Evolutionary conservation across 345 rosid genomes (phyloP).

Genomic region (Raphanus raphanistrum): DNA sequence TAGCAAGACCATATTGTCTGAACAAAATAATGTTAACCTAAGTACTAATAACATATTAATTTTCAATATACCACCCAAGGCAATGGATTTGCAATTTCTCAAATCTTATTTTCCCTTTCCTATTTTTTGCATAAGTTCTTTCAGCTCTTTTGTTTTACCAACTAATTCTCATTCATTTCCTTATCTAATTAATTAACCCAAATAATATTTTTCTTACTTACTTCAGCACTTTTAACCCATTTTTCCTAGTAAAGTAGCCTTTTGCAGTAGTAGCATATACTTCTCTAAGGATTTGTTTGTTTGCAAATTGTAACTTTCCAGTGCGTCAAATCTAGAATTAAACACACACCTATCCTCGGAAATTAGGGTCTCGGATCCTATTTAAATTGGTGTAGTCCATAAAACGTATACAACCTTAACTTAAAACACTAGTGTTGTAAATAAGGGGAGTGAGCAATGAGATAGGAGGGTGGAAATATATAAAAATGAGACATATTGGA

Average conservation of each 20-base stretch:
- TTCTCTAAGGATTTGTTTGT: not conserved
- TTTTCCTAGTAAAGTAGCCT: too few species aligned
- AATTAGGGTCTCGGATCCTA: not conserved
- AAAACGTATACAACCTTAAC: conserved; percentile 1
- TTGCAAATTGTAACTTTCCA: not conserved
- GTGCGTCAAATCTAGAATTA: not conserved
- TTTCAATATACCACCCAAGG: not conserved
- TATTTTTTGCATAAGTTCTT: not conserved
- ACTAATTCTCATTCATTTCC: not conserved
- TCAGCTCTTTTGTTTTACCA: not conserved
- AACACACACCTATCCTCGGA: not conserved
- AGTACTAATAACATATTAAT: not conserved
- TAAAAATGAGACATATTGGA: conserved; percentile 9
- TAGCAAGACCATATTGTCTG: not conserved
- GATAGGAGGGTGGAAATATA: not conserved
- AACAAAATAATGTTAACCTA: not conserved
- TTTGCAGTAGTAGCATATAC: not conserved
- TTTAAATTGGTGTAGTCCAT: not conserved
- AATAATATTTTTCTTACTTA: not conserved
- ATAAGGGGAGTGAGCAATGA: not conserved
- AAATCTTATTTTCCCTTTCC: not conserved
- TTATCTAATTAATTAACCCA: not conserved
- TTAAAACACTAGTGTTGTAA: not conserved
- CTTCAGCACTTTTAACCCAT: not conserved
- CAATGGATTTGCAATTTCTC: not conserved